Conservation (phyloP, 352 stramenopile species). For the Phytophthora vignae region DNA sequence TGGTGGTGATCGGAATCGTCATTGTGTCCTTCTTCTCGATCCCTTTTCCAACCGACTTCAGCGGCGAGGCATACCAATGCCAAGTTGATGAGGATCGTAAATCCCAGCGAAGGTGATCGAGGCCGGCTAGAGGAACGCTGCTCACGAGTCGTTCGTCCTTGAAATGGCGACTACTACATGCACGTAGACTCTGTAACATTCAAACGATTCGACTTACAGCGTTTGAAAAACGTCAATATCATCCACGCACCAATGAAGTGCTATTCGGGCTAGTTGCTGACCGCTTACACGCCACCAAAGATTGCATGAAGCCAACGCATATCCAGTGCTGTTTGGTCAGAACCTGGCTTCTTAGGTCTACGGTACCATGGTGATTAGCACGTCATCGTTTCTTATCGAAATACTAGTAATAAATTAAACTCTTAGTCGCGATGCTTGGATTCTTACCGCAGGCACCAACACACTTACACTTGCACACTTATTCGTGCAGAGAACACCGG, state of each 20-base stretch:
- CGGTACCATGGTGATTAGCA: not conserved
- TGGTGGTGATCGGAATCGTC: constrained; percentile 52
- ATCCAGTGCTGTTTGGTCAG: not conserved
- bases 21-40: constrained; percentile 28
- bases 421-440: not conserved
- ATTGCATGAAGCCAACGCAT: not conserved
- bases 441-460: not conserved
- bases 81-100: constrained; percentile 43
- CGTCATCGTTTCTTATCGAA: not conserved
- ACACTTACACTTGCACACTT: not conserved
- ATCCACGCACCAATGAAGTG: too few relatives aligned
- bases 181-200: too few relatives aligned
- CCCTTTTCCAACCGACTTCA: constrained; percentile 24
- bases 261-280: too few relatives aligned
- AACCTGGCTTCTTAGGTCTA: too few relatives aligned
- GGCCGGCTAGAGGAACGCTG: constrained; percentile 33
- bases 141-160: constrained; percentile 10
- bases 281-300: not conserved
- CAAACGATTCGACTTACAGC: too few relatives aligned
- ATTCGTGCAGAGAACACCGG: not conserved
- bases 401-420: not conserved
- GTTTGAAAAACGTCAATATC: too few relatives aligned
- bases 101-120: constrained; percentile 43
- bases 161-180: too few relatives aligned
- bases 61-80: constrained; percentile 34